Evolutionary conservation across 2,329 filamentous ascomycete genomes (phyloP).

Genomic region (Cladosporium halotolerans): DNA sequence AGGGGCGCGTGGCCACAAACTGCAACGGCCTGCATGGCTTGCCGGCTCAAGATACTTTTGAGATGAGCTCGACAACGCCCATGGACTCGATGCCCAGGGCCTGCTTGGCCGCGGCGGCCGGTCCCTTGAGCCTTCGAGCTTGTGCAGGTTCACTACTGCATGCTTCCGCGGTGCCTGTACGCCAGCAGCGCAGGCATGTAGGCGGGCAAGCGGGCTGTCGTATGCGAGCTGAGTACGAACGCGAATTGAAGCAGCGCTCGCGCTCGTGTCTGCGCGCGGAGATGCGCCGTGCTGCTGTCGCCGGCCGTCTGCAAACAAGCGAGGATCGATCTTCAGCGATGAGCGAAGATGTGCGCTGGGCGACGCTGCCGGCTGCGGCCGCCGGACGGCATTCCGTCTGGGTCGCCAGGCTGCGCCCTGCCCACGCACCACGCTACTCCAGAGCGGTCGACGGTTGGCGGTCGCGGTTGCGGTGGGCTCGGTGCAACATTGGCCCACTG

Average conservation of each 20-base stretch:
- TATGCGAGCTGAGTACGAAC: neutral
- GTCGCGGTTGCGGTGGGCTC: neutral
- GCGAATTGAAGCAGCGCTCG: too few species aligned
- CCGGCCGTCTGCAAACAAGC: neutral
- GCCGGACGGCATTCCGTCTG: neutral
- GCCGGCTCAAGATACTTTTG: neutral
- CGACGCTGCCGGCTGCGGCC: neutral
- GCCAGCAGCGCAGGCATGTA: neutral
- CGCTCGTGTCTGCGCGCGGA: too few species aligned
- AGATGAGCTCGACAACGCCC: constrained; percentile 1
- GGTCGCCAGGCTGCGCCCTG: neutral
- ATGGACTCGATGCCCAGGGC: constrained; percentile 15
- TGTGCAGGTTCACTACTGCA: constrained; percentile 18
- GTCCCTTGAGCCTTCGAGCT: constrained; percentile 15
- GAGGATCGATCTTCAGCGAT: neutral
- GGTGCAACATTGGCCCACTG: constrained; percentile 11
- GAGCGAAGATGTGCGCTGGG: neutral
- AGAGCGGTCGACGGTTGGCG: neutral
- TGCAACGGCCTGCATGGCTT: constrained; percentile 15
- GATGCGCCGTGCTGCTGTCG: too few species aligned
- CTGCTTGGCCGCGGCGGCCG: constrained; percentile 14
- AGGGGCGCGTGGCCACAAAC: constrained; percentile 16
- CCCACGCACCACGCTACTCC: constrained; percentile 1
- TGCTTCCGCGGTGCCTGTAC: constrained; percentile 4
- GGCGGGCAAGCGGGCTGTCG: neutral